phyloP scores from a whole-genome alignment of 768 basidiomycete genomes.

The Auricularia sp. region DNA sequence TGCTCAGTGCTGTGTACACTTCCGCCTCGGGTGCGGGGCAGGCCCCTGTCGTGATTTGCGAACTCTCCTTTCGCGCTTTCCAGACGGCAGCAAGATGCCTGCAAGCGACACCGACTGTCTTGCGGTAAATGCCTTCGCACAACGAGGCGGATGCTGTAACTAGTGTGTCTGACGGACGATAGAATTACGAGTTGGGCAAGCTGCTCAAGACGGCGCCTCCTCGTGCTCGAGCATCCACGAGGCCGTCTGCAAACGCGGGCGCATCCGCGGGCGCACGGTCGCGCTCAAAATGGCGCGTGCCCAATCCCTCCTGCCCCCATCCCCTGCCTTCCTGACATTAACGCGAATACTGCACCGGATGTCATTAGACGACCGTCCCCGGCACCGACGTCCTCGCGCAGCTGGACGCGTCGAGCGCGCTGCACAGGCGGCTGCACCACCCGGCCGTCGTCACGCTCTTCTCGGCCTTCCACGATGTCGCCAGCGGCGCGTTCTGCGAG shows the following conservation, averaged over 20 bases:
- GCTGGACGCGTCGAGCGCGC: constrained; percentile 10
- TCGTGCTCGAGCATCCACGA: constrained; percentile 23
- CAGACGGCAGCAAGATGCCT: no score
- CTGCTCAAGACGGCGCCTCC: constrained; percentile 14
- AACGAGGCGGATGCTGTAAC: no score
- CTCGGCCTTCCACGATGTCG: constrained; percentile 23
- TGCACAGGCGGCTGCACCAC: constrained; percentile 37
- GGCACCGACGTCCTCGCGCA: background rate
- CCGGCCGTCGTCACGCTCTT: constrained; percentile 39
- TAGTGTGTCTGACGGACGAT: background rate
- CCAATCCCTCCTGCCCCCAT: background rate
- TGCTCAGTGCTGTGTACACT: no score
- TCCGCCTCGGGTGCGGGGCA: no score
- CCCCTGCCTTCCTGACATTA: background rate
- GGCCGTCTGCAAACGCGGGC: constrained; percentile 34
- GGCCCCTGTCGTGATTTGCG: no score
- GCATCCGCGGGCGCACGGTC: constrained; percentile 32
- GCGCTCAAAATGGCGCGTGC: constrained; percentile 32
- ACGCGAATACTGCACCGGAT: background rate
- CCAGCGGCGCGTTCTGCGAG: constrained; percentile 24
- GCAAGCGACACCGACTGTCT: no score
- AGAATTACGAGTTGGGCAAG: constrained; percentile 5
- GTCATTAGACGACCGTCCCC: background rate
- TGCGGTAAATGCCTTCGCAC: no score
- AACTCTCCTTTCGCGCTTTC: no score